Conservation (phyloP, 352 stramenopile species). For the Aphanomyces stellatus region DNA sequence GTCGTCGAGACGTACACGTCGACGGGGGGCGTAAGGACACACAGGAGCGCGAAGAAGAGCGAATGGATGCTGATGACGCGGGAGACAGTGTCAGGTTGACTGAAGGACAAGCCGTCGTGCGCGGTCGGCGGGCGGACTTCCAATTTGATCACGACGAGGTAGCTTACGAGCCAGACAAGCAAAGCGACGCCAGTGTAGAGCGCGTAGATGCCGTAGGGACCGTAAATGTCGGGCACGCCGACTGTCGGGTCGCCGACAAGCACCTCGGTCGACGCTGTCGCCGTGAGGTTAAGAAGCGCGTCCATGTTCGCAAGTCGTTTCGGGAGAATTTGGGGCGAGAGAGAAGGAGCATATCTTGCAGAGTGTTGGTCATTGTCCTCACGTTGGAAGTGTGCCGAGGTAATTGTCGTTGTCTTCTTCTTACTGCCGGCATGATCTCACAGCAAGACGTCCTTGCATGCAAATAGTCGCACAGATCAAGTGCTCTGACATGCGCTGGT, state of each 20-base stretch:
- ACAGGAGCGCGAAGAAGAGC: conserved; percentile 63
- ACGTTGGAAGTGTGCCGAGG: background rate
- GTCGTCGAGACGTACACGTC: conserved; percentile 77
- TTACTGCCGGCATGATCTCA: too few species aligned
- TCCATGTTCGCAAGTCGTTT: background rate
- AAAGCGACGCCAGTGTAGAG: conserved; percentile 6
- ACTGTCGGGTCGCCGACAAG: background rate
- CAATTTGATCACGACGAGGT: conserved; percentile 4
- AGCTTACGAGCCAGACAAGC: conserved; percentile 10
- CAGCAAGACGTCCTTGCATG: too few species aligned
- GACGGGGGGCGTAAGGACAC: conserved; percentile 66
- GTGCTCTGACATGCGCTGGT: too few species aligned
- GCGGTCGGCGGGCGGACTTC: conserved; percentile 1
- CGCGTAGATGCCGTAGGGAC: conserved; percentile 14
- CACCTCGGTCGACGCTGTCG: background rate
- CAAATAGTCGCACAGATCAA: too few species aligned
- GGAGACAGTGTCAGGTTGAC: conserved; percentile 11
- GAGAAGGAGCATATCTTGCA: conserved; percentile 2
- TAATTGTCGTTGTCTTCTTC: too few species aligned
- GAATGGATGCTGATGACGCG: conserved; percentile 45
- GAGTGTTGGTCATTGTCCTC: conserved; percentile 3
- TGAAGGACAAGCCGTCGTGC: conserved; percentile 4
- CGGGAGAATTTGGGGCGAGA: background rate
- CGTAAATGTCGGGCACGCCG: conserved; percentile 6
- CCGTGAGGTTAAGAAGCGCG: background rate